Evolutionary conservation across 495 filamentous ascomycete species (phyloP), one percentile per base, ranked within the genome.

Genomic region (Aspergillus sclerotioniger): DNA sequence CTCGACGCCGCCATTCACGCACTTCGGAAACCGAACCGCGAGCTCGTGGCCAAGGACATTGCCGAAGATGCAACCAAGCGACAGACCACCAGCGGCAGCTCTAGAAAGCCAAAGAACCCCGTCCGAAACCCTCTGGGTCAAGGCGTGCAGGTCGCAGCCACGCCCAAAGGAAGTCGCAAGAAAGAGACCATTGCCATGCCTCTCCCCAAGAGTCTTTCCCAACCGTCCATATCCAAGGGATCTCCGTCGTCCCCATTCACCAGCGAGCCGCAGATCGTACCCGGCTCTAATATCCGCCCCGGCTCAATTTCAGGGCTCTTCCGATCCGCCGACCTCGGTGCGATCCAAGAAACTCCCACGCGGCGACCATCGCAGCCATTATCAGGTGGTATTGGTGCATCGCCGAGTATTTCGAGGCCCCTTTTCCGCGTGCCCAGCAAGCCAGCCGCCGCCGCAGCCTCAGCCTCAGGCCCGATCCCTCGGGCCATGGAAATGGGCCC

Each of bases 21-120:
- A 1, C 76, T 98, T 28, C 90, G 91, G 63, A 96, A 87, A 69
- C 94, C 94, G 6, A 96, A 97, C 65, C 82, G 94, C 54, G 81
- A 87, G 6, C 76, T 93, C 43, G 90, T 89, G 12, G 86, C 85
- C 12, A 85, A 86, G 61, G 86, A 87, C 50, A 76, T 91, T 39
- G 87, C 82, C 7, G 85, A 93, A 4, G 85, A 83, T 52, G 84
- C 84, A 9, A 87, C 89, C 59, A 85, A 82, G 52, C 53, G 63
- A 64, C 80, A 89, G 56, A 69, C 53, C 17, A 59, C 48, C 35
- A 64, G 69, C 45, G 66, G 69, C 39, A 75, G 71, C 51, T 70
- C 71, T 15, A 68, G 77, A n/a, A 78, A 89, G 72, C 65, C 84
- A 5, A 88, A 83, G 61, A 90, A 88, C 63, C 84, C 87, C 6